Conservation (phyloP, 2,329 filamentous ascomycete genomes). For the Cercospora canescens region DNA sequence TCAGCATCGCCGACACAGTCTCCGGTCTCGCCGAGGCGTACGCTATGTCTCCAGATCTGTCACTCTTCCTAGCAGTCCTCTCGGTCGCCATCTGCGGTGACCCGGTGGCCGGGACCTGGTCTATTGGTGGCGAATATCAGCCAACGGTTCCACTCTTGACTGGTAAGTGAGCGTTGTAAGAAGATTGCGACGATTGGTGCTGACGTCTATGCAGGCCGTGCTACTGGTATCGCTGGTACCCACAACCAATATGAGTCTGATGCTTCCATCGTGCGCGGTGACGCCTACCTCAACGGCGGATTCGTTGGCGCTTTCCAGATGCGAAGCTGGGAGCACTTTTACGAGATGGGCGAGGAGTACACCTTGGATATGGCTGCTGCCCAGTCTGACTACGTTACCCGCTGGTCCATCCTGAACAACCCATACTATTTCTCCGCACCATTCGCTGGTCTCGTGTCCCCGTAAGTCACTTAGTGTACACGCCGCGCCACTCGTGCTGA, state of each 20-base stretch:
- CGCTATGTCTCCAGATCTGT: constrained; percentile 36
- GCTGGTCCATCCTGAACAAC: constrained; percentile 32
- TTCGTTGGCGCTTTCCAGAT: constrained; percentile 5
- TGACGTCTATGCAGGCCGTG: constrained; percentile 23
- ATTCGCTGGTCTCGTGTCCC: constrained; percentile 22
- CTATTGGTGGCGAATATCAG: constrained; percentile 17
- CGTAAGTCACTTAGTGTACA: constrained; percentile 19
- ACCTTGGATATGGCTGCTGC: constrained; percentile 24
- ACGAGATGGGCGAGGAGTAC: constrained; percentile 30
- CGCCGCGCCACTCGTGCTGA: not conserved
- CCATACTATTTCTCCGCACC: constrained; percentile 30
- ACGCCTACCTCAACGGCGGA: constrained; percentile 34
- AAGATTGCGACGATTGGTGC: not conserved
- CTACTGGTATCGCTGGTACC: constrained; percentile 24
- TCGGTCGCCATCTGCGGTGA: constrained; percentile 21
- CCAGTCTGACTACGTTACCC: constrained; percentile 20
- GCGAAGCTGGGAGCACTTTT: constrained; percentile 31
- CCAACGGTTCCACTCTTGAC: constrained; percentile 8
- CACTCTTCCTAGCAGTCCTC: constrained; percentile 22
- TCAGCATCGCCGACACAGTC: not conserved
- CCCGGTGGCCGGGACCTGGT: constrained; percentile 11
- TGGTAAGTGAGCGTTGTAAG: constrained; percentile 21
- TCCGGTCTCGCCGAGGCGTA: constrained; percentile 26
- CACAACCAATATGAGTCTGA: constrained; percentile 42
- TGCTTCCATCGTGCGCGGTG: constrained; percentile 36